Evolutionary conservation across 345 rosid species (phyloP).

Genomic region (Aurinia saxatilis): DNA sequence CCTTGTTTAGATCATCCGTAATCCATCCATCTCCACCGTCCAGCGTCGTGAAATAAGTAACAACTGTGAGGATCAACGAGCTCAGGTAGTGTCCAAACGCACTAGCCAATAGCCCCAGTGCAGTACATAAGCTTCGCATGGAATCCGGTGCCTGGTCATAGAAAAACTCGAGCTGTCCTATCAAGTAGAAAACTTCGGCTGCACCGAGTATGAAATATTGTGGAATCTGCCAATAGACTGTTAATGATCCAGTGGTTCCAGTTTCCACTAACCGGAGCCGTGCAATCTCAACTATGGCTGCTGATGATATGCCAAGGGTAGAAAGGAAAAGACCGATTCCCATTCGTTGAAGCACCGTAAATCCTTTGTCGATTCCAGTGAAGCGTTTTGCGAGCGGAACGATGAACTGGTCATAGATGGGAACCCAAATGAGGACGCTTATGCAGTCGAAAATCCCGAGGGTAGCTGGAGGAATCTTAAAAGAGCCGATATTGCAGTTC

Average conservation of each 20-base stretch:
- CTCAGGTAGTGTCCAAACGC: no score
- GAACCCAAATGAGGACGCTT: conserved; percentile 34
- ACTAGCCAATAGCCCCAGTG: no score
- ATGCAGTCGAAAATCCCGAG: conserved; percentile 30
- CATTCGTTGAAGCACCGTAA: conserved; percentile 58
- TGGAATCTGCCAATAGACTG: no score
- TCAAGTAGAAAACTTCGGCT: no score
- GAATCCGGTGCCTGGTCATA: no score
- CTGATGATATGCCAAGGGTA: conserved; percentile 37
- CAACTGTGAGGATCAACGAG: no score
- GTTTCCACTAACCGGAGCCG: conserved; percentile 49
- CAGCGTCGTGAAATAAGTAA: no score
- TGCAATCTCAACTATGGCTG: conserved; percentile 36
- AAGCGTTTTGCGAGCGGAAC: conserved; percentile 22
- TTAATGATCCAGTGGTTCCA: conserved; percentile 43
- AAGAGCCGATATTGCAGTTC: conserved; percentile 31
- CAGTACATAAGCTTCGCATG: no score
- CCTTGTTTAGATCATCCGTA: no score
- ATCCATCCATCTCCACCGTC: no score
- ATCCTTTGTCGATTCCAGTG: conserved; percentile 42
- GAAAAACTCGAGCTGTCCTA: no score
- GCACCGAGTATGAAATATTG: no score
- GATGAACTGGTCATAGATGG: conserved; percentile 29
- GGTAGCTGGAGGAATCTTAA: conserved; percentile 40
- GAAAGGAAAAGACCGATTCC: conserved; percentile 57